Evolutionary conservation across 1,139 yeast genomes (phyloP).

Genomic region (Protomyces inouyei): DNA sequence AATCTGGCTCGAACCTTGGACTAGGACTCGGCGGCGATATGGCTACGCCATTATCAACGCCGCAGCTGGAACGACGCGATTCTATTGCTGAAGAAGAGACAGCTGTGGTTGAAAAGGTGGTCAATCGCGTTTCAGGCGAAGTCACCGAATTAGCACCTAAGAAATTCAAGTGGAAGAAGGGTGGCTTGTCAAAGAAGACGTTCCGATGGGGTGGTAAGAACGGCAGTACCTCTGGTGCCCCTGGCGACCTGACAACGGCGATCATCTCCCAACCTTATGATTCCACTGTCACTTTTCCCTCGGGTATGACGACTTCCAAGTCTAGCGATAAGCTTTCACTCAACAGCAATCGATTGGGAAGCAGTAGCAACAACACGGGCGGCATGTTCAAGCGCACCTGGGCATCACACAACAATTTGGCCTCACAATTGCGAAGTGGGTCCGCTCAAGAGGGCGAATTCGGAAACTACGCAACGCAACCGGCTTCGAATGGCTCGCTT

Average conservation of each 20-base stretch:
- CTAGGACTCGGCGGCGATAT: neutral
- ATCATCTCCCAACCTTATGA: neutral
- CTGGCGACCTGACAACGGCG: neutral
- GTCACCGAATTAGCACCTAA: neutral
- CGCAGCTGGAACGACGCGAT: neutral
- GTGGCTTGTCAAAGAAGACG: conserved; percentile 10
- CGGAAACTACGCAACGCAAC: neutral
- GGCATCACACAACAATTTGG: conserved; percentile 21
- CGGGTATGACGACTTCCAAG: conserved; percentile 6
- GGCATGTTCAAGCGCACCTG: conserved; percentile 26
- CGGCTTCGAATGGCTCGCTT: neutral
- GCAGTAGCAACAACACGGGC: neutral
- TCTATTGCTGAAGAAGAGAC: conserved; percentile 13
- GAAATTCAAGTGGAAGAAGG: conserved; percentile 30
- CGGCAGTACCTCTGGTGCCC: neutral
- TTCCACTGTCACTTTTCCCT: neutral
- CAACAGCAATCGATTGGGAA: neutral
- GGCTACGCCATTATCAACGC: neutral
- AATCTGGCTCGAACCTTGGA: neutral
- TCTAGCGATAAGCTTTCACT: conserved; percentile 12
- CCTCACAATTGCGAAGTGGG: neutral
- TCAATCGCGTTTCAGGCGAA: conserved; percentile 19
- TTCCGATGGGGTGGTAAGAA: conserved; percentile 19
- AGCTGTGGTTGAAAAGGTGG: conserved; percentile 13
- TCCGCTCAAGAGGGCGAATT: neutral